phyloP scores from a whole-genome alignment of 805 yeast species.

The Starmerella floricola region DNA sequence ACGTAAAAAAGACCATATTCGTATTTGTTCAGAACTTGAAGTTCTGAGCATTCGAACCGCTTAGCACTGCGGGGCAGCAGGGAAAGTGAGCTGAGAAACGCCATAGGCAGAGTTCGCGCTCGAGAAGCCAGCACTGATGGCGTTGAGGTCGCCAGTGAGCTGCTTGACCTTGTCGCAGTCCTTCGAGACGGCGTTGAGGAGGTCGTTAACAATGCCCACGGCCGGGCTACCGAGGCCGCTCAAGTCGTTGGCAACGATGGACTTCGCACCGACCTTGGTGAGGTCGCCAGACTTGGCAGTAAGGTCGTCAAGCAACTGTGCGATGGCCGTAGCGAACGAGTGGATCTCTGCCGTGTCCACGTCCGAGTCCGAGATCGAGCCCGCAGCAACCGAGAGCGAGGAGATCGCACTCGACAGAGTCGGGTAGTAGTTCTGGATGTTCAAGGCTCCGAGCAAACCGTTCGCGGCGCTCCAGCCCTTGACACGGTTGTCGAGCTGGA shows the following conservation, averaged over 20 bases:
- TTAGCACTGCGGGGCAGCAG: conserved; percentile 3
- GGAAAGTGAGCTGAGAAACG: conserved; percentile 11
- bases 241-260: conserved; percentile 23
- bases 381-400: conserved; percentile 12
- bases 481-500: not conserved
- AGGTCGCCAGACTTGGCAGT: conserved; percentile 23
- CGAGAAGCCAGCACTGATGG: conserved; percentile 13
- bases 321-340: conserved; percentile 13
- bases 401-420: conserved; percentile 18
- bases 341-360: conserved; percentile 6
- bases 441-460: conserved; percentile 23
- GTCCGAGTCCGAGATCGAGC: conserved; percentile 12
- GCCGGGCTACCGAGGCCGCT: conserved; percentile 20
- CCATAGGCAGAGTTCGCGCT: conserved; percentile 17
- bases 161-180: conserved; percentile 15
- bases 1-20: too few relatives aligned
- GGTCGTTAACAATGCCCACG: conserved; percentile 16
- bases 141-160: conserved; percentile 11
- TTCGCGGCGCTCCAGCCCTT: not conserved
- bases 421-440: conserved; percentile 23
- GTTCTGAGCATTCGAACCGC: too few relatives aligned
- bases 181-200: conserved; percentile 16
- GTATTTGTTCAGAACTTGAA: too few relatives aligned
- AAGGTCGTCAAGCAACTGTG: conserved; percentile 19
- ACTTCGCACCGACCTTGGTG: conserved; percentile 19